These are phyloP conservation scores for Phlegmacium glaucopus DNA, from an alignment of 768 basidiomycete species.

Conservation along the genomic window DNA sequence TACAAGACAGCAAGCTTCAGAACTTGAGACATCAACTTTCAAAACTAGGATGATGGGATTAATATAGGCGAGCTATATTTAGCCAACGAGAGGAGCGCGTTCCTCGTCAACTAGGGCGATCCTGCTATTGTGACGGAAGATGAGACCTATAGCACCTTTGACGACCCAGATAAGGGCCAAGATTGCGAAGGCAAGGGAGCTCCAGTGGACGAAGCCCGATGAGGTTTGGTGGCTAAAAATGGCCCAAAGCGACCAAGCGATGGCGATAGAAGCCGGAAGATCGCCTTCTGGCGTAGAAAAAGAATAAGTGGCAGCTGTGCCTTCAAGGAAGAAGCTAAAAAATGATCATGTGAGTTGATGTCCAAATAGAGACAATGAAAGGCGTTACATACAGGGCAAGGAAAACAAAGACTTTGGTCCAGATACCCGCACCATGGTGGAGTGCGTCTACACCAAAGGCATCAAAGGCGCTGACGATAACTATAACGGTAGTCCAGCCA, in stretches of 20 bases:
- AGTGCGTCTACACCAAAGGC: slow-evolving; percentile 83
- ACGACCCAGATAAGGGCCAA: slow-evolving; percentile 81
- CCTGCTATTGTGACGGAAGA: slow-evolving; percentile 43
- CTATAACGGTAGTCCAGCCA: slow-evolving; percentile 86
- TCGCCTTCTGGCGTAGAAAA: slow-evolving; percentile 91
- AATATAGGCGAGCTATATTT: not conserved
- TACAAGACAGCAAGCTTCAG: slow-evolving; percentile 6
- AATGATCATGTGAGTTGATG: slow-evolving; percentile 5
- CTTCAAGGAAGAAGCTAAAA: slow-evolving; percentile 83
- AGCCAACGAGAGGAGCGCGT: slow-evolving; percentile 73
- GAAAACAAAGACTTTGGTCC: slow-evolving; percentile 96
- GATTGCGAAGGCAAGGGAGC: slow-evolving; percentile 80
- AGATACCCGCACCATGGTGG: slow-evolving; percentile 65
- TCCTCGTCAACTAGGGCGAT: slow-evolving; percentile 82
- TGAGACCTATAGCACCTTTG: slow-evolving; percentile 66
- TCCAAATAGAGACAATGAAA: not conserved
- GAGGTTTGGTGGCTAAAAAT: slow-evolving; percentile 77
- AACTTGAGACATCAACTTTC: not conserved
- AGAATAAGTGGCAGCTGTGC: slow-evolving; percentile 90
- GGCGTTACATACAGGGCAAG: slow-evolving; percentile 65
- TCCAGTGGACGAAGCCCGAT: slow-evolving; percentile 86
- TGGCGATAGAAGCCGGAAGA: slow-evolving; percentile 86
- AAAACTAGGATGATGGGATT: not conserved
- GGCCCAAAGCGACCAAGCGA: slow-evolving; percentile 91
- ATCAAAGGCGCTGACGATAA: slow-evolving; percentile 79